These are phyloP conservation scores for Striga asiatica DNA, from an alignment of 257 asterid genomes.

Conservation along the genomic window DNA sequence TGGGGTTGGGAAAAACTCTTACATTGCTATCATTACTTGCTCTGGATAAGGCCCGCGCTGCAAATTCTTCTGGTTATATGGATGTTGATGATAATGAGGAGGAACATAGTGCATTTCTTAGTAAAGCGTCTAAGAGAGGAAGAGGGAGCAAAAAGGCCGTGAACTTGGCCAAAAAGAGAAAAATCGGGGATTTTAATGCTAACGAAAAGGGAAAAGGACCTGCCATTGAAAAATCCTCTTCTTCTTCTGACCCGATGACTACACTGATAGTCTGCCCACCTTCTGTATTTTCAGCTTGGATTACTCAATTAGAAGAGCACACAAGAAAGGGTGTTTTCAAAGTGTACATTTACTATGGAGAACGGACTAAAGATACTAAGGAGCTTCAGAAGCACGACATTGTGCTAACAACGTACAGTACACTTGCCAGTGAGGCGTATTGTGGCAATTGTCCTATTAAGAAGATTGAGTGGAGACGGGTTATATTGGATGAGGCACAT, in stretches of 20 bases:
- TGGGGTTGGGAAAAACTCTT: conserved; percentile 89
- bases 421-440: conserved; percentile 46
- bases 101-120: conserved; percentile 8
- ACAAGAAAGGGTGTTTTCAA: conserved; percentile 43
- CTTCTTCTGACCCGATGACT: conserved; percentile 21
- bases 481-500: conserved; percentile 85
- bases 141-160: conserved; percentile 24
- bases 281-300: conserved; percentile 69
- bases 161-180: conserved; percentile 22
- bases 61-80: conserved; percentile 17
- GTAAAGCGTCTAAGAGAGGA: conserved; percentile 33
- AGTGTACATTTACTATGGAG: conserved; percentile 66
- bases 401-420: conserved; percentile 64
- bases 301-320: conserved; percentile 64
- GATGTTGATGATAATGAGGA: conserved; percentile 25
- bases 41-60: conserved; percentile 32
- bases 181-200: conserved; percentile 19
- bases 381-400: conserved; percentile 54
- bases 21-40: conserved; percentile 71
- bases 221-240: conserved; percentile 9
- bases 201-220: conserved; percentile 26
- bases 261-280: conserved; percentile 74
- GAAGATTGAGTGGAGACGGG: conserved; percentile 73
- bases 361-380: conserved; percentile 44
- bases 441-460: conserved; percentile 45